Base-by-base conservation (phyloP, 2,329 filamentous ascomycete genomes). In the Pseudocercospora vitis region DNA sequence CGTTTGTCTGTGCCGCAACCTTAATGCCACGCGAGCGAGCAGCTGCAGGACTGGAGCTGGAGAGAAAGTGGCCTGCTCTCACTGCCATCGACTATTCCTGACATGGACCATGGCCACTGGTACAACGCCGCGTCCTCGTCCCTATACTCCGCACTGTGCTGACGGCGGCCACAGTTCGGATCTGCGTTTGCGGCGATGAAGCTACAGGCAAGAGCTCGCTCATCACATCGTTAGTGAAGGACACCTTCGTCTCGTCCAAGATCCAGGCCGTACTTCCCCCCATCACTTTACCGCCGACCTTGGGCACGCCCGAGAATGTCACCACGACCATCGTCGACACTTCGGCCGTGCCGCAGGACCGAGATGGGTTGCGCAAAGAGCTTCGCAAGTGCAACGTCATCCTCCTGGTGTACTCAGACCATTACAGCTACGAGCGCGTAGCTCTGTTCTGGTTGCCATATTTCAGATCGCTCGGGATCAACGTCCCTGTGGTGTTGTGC, bases 361-460 rank as follows among this genome's bases (percentile, higher is more conserved):
- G 94, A 62, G 89, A 87, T 55, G 91, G 86, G 14, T 79, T 99
- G 55, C 87, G 91, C 57, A 94, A 94, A 70, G 94, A 97, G 75
- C 91, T 99, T 58, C 86, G 94, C 60, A 96, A 96, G 72, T 94
- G 88, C 67, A 99, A 96, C 70, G 92, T 96, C 62, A 97, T 99
- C 60, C 80, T 97, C 14, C 83, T 99, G 37, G 91, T 99, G 50
- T 99, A 99, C 73, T 91, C 91, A 62, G 94, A 99, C 71, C 92
- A 97, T 74, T 99, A 99, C 77, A 97, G 91, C 79, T 99, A 97
- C 76, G 94, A 99, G 71, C 81, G 94, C 31, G 91, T 99, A 3
- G 94, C 92, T 3, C 79, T 99, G 40, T 99, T 97, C 73, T 99
- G 94, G 94, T 88, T 99, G 82, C 94, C 94, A 8, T 95, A 96